Base-by-base conservation (phyloP, 305 asterid species). In the Euphrasia arctica region DNA sequence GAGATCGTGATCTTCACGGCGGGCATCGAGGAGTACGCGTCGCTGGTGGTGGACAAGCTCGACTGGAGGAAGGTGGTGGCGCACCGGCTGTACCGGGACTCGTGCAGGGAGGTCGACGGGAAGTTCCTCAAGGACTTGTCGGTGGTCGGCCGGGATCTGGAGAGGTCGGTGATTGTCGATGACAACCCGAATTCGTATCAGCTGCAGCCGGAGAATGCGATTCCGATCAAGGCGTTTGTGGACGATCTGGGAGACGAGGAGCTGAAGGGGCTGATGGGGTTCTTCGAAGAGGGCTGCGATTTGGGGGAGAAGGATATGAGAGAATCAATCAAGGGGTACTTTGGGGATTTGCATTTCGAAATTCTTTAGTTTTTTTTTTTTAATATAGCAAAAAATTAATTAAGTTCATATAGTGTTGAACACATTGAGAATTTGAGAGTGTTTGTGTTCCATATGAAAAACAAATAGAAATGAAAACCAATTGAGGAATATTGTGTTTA, bases 1-100 rank as follows among this genome's bases (percentile, higher is more conserved):
- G 97, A 90, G 86, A 74, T 93, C 18, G 97, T 88, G 11, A 83
- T 93, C 41, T 90, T 93, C 71, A 93, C 99, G 0, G 97, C 97
- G 0, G 99, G 99, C 59, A 74, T 86, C 7, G 80, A 82, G 60
- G 95, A 79, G 73, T 88, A 93, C 58, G 99, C 99, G 0, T 88
- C 97, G 7, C 88, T 80, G 9, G 97, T 93, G 60, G 63, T 93
- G 7, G 95, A 93, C 61, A 77, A 60, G 70, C 70, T 93, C n/a
- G 99, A 93, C 28, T 59, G 81, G 74, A 79, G 85, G 73, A 76
- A 67, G 12, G 5, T 65, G 74, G 73, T 93, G 5, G 79, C 97
- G 0, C 92, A 93, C 60, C 52, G 95, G 43, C 65, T 93, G 52
- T 93, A 88, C 47, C 82, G 99, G 0, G 76, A 85, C 78, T 90